These are phyloP conservation scores for Tritrichomonas musculus DNA, from an alignment of 208 protist species.

Conservation along the genomic window DNA sequence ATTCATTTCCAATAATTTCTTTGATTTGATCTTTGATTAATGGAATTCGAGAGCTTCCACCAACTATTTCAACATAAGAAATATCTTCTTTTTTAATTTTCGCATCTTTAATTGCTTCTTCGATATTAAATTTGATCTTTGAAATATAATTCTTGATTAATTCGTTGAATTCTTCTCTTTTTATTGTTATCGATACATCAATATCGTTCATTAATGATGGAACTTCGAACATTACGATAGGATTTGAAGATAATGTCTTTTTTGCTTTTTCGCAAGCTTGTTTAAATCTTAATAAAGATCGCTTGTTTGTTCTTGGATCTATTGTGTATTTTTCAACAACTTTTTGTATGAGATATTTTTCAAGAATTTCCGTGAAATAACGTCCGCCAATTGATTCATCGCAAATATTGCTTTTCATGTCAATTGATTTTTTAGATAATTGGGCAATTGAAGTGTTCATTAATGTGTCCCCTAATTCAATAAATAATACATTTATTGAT, in stretches of 20 bases:
- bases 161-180: conserved; percentile 71
- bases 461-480: conserved; percentile 44
- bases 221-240: neutral
- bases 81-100: conserved; percentile 48
- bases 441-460: conserved; percentile 34
- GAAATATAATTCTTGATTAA: conserved; percentile 78
- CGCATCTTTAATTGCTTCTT: conserved; percentile 71
- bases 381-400: conserved; percentile 37
- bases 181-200: neutral
- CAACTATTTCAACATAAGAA: conserved; percentile 86
- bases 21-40: neutral
- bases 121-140: conserved; percentile 75
- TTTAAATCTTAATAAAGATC: conserved; percentile 70
- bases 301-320: conserved; percentile 74
- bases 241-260: neutral
- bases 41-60: conserved; percentile 85
- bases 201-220: neutral
- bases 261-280: neutral
- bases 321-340: conserved; percentile 36
- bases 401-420: conserved; percentile 12
- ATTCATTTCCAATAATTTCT: neutral
- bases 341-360: conserved; percentile 36
- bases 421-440: conserved; percentile 5
- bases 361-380: conserved; percentile 32
- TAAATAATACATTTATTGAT: conserved; percentile 36